Conservation (phyloP, 2,329 filamentous ascomycete species). For the Colletotrichum lupini region DNA sequence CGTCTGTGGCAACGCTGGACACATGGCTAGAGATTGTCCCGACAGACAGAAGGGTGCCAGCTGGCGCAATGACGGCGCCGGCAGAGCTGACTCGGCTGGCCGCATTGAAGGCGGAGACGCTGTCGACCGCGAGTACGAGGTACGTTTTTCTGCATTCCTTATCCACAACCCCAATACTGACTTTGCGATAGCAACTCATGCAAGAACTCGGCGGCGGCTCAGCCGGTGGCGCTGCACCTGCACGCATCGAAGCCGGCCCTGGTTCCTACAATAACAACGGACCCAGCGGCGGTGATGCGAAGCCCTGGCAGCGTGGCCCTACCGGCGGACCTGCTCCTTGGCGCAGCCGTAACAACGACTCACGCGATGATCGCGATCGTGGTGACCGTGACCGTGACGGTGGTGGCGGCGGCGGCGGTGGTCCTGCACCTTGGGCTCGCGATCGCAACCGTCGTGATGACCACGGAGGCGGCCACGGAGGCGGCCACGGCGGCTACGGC, state of each 20-base stretch:
- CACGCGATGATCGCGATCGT: slow-evolving; percentile 53
- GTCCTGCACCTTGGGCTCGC: slow-evolving; percentile 70
- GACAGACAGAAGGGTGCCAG: slow-evolving; percentile 90
- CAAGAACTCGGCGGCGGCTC: slow-evolving; percentile 89
- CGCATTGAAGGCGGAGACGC: slow-evolving; percentile 82
- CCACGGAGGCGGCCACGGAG: slow-evolving; percentile 54
- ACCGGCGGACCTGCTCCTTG: slow-evolving; percentile 88
- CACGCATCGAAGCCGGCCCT: slow-evolving; percentile 88
- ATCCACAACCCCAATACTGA: slow-evolving; percentile 50
- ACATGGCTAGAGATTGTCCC: slow-evolving; percentile 98
- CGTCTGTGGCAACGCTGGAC: slow-evolving; percentile 96
- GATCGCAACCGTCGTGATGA: slow-evolving; percentile 65
- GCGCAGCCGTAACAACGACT: slow-evolving; percentile 68
- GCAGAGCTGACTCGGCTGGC: slow-evolving; percentile 60
- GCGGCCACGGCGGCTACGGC: slow-evolving; percentile 38
- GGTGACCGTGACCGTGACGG: slow-evolving; percentile 44
- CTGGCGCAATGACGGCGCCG: slow-evolving; percentile 84
- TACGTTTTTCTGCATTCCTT: slow-evolving; percentile 56
- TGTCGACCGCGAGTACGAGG: slow-evolving; percentile 94
- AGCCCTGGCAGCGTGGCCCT: slow-evolving; percentile 90
- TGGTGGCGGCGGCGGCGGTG: slow-evolving; percentile 54
- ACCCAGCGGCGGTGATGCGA: slow-evolving; percentile 67
- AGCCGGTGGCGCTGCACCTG: slow-evolving; percentile 70
- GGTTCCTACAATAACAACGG: slow-evolving; percentile 68
- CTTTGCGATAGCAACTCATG: slow-evolving; percentile 82